A percentile compares a stretch with the other conserved stretches of the same genome.
These are phyloP conservation scores for Williopsis jadinii DNA, from an alignment of 1,139 yeast species.

Conservation along the genomic window DNA sequence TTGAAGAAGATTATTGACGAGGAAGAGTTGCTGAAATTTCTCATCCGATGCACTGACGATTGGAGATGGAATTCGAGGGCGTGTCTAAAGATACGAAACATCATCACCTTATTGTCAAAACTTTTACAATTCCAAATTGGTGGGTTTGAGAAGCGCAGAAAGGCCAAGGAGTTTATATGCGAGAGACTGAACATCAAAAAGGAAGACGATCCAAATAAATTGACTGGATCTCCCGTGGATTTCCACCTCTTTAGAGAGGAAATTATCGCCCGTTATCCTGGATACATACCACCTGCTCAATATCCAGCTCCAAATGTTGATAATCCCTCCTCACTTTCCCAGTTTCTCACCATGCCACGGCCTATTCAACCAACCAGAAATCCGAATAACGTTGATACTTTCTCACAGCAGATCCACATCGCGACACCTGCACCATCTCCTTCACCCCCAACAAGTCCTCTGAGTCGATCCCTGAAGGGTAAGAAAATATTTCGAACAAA, in stretches of 20 bases:
- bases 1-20: conserved; percentile 21
- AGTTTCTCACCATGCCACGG: conserved; percentile 53
- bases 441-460: conserved; percentile 47
- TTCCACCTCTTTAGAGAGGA: conserved; percentile 76
- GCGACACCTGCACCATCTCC: conserved; percentile 93
- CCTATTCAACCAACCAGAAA: conserved; percentile 30
- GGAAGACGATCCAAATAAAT: conserved; percentile 22
- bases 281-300: conserved; percentile 45
- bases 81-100: conserved; percentile 42
- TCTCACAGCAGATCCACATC: conserved; percentile 62
- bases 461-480: conserved; percentile 34
- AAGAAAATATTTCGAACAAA: conserved; percentile 74
- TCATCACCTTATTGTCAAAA: conserved; percentile 52
- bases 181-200: conserved; percentile 34
- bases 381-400: conserved; percentile 18
- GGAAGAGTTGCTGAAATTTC: conserved; percentile 33
- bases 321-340: conserved; percentile 47
- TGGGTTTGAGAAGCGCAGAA: conserved; percentile 32
- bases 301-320: conserved; percentile 39
- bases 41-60: conserved; percentile 49
- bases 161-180: conserved; percentile 45
- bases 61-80: conserved; percentile 54
- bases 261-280: conserved; percentile 66
- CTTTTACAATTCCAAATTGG: conserved; percentile 63
- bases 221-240: conserved; percentile 68